These are phyloP conservation scores for Codiaeum variegatum DNA, from an alignment of 441 rosid species.

Conservation along the genomic window DNA sequence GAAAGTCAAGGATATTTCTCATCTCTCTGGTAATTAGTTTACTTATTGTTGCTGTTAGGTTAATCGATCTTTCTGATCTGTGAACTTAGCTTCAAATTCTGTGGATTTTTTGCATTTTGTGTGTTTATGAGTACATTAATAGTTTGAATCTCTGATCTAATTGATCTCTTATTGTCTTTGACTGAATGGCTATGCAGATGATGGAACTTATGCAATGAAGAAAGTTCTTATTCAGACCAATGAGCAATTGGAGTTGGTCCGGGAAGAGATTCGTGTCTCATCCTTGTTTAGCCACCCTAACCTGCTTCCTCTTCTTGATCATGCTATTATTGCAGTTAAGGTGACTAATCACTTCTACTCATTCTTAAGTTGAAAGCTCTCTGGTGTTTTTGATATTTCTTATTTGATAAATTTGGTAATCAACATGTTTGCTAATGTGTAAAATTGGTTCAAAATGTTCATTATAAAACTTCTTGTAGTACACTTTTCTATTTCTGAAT, in stretches of 20 bases:
- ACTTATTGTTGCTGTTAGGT: neutral
- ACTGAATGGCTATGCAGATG: conserved; percentile 42
- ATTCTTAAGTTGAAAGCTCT: neutral
- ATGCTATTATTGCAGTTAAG: conserved; percentile 88
- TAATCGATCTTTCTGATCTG: neutral
- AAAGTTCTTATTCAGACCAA: conserved; percentile 89
- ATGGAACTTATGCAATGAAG: conserved; percentile 97
- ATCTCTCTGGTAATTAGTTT: conserved; percentile 64
- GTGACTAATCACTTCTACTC: conserved; percentile 27
- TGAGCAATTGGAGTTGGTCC: conserved; percentile 88
- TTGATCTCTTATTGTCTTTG: neutral
- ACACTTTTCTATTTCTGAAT: neutral
- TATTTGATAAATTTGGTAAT: neutral
- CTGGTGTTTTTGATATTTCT: neutral
- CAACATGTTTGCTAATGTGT: neutral
- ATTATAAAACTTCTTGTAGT: neutral
- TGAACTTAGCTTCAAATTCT: neutral
- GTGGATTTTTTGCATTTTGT: neutral
- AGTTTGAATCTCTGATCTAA: conserved; percentile 2
- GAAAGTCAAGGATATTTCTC: conserved; percentile 87
- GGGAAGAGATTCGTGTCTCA: conserved; percentile 95
- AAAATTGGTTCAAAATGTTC: neutral
- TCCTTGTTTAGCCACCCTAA: conserved; percentile 84
- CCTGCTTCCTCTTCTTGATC: conserved; percentile 96
- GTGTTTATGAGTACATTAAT: neutral